Evolutionary conservation across 2,329 filamentous ascomycete genomes (phyloP).

Genomic region (Fusarium tupiense): DNA sequence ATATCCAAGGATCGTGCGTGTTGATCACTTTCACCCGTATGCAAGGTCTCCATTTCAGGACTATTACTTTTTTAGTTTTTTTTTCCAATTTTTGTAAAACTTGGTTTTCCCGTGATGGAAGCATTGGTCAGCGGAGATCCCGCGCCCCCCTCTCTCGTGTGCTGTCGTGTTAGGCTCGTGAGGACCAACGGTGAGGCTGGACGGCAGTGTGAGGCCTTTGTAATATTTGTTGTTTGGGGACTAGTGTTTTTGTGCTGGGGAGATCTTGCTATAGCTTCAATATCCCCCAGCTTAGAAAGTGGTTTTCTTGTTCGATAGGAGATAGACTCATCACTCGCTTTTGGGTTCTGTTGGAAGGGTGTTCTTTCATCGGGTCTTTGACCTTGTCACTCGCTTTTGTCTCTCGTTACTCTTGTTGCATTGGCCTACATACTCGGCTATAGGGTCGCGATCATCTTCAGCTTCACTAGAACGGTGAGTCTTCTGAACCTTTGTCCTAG

Average conservation of each 20-base stretch:
- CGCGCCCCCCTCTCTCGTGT: conserved; percentile 23
- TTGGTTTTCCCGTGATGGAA: background rate
- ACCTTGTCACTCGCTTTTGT: conserved; percentile 24
- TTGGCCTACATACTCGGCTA: background rate
- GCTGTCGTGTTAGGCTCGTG: conserved; percentile 38
- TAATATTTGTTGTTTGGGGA: background rate
- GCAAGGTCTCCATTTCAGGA: background rate
- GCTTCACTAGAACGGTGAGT: background rate
- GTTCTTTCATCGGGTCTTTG: conserved; percentile 9
- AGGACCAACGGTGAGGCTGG: conserved; percentile 25
- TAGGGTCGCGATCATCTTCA: fast-evolving
- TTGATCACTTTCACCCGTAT: background rate
- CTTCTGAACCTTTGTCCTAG: background rate
- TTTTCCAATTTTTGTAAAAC: background rate
- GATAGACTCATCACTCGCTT: conserved; percentile 29
- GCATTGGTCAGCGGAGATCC: background rate
- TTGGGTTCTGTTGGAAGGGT: conserved; percentile 2
- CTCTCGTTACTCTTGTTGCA: conserved; percentile 1
- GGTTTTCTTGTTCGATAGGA: background rate
- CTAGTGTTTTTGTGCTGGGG: background rate
- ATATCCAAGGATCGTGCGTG: background rate
- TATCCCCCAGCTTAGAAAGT: conserved; percentile 20
- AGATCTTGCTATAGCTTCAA: conserved; percentile 41
- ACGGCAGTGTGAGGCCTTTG: conserved; percentile 17
- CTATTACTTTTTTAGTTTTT: background rate